Base-by-base conservation (phyloP, 176 grass and related monocot species). In the Avena eriantha region DNA sequence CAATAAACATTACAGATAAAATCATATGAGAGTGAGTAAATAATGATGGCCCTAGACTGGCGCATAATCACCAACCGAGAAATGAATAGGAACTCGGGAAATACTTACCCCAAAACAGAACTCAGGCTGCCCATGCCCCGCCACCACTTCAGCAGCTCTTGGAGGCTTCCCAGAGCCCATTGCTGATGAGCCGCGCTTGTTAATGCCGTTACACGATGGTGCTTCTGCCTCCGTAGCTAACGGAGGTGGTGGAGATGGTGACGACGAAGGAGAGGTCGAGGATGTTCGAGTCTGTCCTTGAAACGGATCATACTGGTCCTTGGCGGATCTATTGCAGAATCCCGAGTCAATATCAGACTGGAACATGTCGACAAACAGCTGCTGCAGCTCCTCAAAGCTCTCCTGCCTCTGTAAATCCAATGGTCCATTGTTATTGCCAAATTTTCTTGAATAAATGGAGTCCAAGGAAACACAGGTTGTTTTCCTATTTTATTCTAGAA, bases 331-430 rank as follows among this genome's bases (percentile, higher is more conserved):
- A 77, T 76, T 90, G 45, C 91, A 91, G 59, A 93, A 95, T 60
- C 95, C 93, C 0, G 93, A 82, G 70, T 87, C 85, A 34, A 98
- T 53, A 86, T 98, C 95, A 69, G 85, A 85, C 80, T 92, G 95
- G 82, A 98, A 98, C 91, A 98, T 93, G 59, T 98, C 93, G 58
- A 95, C 89, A 11, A 98, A 98, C 73, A 98, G 59, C 72, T 85
- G 93, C 86, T 98, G 95, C 58, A 98, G 77, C 51, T 98, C 95
- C 80, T 98, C 93, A 51, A 98, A 94, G 90, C 88, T 98, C 80
- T 94, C 93, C 50, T 90, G 86, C 50, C 91, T 88, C 96, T 98
- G 88, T 73, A 79, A 88, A 93, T 81, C 57, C 56, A 82, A 82
- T 15, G 45, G 16, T 19, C n/a, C 8, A 49, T 6, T 76, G 67